Evolutionary conservation across 306 rosid species (phyloP), one percentile per base, ranked within the genome.

Genomic region (Benincasa hispida): DNA sequence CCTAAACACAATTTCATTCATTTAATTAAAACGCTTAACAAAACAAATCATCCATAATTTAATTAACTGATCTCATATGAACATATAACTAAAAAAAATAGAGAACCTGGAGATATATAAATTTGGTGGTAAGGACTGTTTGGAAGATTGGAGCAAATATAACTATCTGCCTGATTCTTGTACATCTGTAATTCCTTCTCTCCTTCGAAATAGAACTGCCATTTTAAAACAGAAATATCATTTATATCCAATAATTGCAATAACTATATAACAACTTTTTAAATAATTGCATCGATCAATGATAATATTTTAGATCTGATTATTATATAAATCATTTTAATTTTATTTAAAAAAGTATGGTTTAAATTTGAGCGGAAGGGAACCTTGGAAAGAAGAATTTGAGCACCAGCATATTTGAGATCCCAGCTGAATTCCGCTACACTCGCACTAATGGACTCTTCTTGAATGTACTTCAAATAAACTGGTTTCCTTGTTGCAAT

Each of bases 401-500:
- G 97, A 60, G 90, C 92, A 75, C 98, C 97, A 5, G 97, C 96
- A 74, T 90, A 94, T 80, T 94, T 94, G 48, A 94, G 97, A 62
- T 94, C 98, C 98, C 98, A 94, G 69, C 97, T 94, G 61, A 94
- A 94, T 78, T 92, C 98, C 6, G 87, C 54, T 3, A 94, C 98
- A 32, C 10, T 21, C 3, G 89, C 97, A 77, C 89, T 87, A 12
- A 90, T 89, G 65, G 88, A 5, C 39, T 94, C 95, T 75, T 91
- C 95, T 75, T 76, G 24, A 30, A 94, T 54, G 58, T 79, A 94
- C 75, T 85, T 74, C 61, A 91, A 11, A 53, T 90, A 92, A 55
- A 74, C 1, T 0, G 87, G 13, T 67, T 65, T 89, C 78, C 10
- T 79, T 1, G 97, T 89, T 28, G 97, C 96, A 10, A 56, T 10